phyloP scores from a whole-genome alignment of 768 basidiomycete genomes.

The Mrakia hoshinonis region DNA sequence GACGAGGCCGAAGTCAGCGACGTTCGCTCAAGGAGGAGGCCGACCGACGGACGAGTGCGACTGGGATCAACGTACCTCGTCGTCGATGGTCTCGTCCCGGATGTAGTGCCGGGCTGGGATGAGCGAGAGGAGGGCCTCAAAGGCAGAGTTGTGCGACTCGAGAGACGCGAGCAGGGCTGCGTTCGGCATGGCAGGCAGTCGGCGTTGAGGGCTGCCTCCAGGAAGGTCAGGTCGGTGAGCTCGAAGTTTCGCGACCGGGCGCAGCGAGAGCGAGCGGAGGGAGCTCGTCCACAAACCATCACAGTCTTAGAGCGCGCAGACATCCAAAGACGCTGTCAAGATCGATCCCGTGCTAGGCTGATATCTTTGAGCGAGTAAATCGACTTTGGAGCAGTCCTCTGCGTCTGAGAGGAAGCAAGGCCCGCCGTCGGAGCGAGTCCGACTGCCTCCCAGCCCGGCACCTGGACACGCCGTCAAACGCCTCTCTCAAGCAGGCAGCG shows the following conservation, averaged over 20 bases:
- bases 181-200: neutral
- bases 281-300: neutral
- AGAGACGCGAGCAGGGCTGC: constrained; percentile 44
- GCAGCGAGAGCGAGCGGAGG: neutral
- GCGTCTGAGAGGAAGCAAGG: no score
- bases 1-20: neutral
- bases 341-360: no score
- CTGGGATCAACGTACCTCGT: constrained; percentile 48
- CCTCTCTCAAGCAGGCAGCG: no score
- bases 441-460: no score
- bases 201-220: neutral
- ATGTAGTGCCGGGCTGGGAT: constrained; percentile 89
- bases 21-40: neutral
- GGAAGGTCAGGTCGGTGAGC: neutral
- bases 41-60: neutral
- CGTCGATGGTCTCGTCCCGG: constrained; percentile 51
- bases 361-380: no score
- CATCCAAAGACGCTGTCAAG: no score
- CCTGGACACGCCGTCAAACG: no score
- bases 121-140: constrained; percentile 69
- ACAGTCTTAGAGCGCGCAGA: neutral
- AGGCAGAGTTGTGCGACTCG: constrained; percentile 74
- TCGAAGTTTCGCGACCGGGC: neutral
- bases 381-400: no score
- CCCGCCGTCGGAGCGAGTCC: no score